Base-by-base conservation (phyloP, 1,284 basidiomycete species). In the Earliella scabrosa region DNA sequence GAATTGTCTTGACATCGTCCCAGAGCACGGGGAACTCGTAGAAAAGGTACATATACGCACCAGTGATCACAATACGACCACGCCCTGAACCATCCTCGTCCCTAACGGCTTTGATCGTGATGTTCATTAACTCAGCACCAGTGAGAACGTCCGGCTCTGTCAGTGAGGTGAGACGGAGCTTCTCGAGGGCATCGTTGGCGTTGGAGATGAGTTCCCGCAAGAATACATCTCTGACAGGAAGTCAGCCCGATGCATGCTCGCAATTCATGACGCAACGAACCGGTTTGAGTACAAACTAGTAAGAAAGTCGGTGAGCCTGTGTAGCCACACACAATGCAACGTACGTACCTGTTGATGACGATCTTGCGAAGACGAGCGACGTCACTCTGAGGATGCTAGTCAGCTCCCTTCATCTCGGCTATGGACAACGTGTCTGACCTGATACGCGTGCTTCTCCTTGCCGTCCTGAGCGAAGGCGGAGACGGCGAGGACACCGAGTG, bases 161-260 rank as follows among this genome's bases (percentile, higher is more conserved):
- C 60, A 98, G 78, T 13, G 92, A 80, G 24, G 86, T 88, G 34
- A 97, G 76, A 24, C 95, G 89, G 45, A 96, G 82, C 73, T 97
- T 98, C 72, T 98, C 95, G 38, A 97, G 78, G 1, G 96, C 95
- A 71, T 98, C 95, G 71, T 97, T 97, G 31, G 94, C 89, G 69
- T 98, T 98, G 11, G 94, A 97, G 56, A 97, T 83, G 45, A 97
- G 79, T 74, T 98, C 95, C 41, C 95, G 91, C 48, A 98, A 82
- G 73, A 97, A 98, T 45, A 97, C 89, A 58, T 97, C 95, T 65
- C 93, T 93, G 64, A 70, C 56, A 35, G 45, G 20, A 55, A 23
- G 27, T 48, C 24, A 56, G 27, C 14, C 6, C 24, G 43, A 36
- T 26, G 14, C 50, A 29, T 52, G 43, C 47, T 48, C 34, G n/a